Base-by-base conservation (phyloP, 306 rosid genomes). In the Vicia faba region DNA sequence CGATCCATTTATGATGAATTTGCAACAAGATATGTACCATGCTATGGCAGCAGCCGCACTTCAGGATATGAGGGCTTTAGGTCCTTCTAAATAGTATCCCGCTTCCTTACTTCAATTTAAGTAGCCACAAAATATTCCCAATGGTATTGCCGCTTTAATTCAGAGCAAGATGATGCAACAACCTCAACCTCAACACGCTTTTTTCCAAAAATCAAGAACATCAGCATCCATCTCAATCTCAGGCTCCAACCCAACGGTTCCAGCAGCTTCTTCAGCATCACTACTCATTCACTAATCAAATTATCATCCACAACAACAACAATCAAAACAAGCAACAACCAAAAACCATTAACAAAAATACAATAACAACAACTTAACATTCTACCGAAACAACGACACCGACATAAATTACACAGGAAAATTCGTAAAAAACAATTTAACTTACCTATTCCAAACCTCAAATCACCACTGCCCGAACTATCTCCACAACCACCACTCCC, bases 41-140 rank as follows among this genome's bases (percentile, higher is more conserved):
- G 88, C 88, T 46, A 83, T 93, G 97, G 96, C 96, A 44, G 86
- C 98, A 18, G 88, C 98, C 41, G 98, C 96, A 13, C 88, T 89
- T 65, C 98, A 89, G 79, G 98, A 93, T 72, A 87, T 86, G 88
- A 81, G 98, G 79, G 66, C 79, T 0, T 63, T 82, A 11, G 96
- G 89, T 71, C 93, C 88, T 71, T 83, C 98, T 6, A 86, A 88
- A 72, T 73, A 84, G 49, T 70, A 79, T 25, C 78, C 86, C 19
- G 50, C 84, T 11, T 84, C 97, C 31, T 83, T 79, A 54, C 75
- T 89, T 75, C 97, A 89, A 44, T 93, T 87, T 75, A 96, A 92
- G 80, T 96, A 79, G 70, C 73, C 86, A 13, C 96, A 84, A 77
- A 84, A 71, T 81, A 78, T 87, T 56, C 75, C 85, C 46, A 80